A percentile compares a stretch with the other conserved stretches of the same genome.
Evolutionary conservation across 2,329 filamentous ascomycete genomes (phyloP).

Genomic region (Lasiodiplodia hormozganensis): DNA sequence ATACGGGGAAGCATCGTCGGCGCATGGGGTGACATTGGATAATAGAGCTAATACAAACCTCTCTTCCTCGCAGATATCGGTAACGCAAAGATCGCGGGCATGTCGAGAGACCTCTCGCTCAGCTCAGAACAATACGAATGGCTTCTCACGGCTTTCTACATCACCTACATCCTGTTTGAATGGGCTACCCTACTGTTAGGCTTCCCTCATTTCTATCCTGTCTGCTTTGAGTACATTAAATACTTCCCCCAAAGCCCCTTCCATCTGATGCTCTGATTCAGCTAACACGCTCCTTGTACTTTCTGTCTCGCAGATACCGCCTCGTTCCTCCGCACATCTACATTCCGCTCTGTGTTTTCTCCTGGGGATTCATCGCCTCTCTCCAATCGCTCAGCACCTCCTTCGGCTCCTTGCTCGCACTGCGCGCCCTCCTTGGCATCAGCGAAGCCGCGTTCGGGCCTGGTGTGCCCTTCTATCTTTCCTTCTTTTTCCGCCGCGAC

Average conservation of each 20-base stretch:
- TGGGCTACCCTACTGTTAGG: slow-evolving; percentile 68
- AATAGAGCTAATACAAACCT: slow-evolving; percentile 4
- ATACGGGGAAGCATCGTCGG: background rate
- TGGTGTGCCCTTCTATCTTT: slow-evolving; percentile 69
- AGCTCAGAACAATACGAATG: slow-evolving; percentile 65
- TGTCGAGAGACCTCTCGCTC: slow-evolving; percentile 62
- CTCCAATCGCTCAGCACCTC: slow-evolving; percentile 63
- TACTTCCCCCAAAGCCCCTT: background rate
- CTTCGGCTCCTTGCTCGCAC: slow-evolving; percentile 64
- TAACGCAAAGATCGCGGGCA: slow-evolving; percentile 68
- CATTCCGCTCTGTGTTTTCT: slow-evolving; percentile 69
- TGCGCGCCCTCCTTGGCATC: slow-evolving; percentile 65
- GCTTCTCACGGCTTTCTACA: slow-evolving; percentile 68
- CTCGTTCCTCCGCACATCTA: slow-evolving; percentile 68
- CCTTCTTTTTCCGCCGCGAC: slow-evolving; percentile 67
- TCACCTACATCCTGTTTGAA: slow-evolving; percentile 69
- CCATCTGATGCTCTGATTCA: background rate
- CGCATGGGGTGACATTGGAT: background rate
- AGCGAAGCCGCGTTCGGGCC: slow-evolving; percentile 69
- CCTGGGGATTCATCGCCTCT: slow-evolving; percentile 81
- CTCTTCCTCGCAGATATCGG: slow-evolving; percentile 59
- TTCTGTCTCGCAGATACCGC: slow-evolving; percentile 53
- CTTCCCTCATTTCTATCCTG: background rate
- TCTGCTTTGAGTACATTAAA: slow-evolving; percentile 17
- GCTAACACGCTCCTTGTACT: background rate